Conservation (phyloP, 805 yeast genomes). For the Wickerhamiella dianesei region DNA sequence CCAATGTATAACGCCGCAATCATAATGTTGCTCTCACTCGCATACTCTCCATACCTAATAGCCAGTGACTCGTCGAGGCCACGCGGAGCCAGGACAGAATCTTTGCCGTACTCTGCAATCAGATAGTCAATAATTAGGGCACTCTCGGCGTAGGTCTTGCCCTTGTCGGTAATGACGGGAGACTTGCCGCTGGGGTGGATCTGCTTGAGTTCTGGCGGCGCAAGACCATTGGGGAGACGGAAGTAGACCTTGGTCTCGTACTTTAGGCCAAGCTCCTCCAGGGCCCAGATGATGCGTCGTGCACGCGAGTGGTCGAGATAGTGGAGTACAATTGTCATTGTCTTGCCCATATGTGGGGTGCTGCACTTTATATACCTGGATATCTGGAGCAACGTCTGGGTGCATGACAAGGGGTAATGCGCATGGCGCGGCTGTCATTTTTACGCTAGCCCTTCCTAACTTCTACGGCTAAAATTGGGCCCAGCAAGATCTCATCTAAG, state of each 20-base stretch:
- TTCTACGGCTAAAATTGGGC: too few species aligned
- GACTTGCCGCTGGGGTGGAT: slow-evolving; percentile 52
- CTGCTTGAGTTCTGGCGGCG: slow-evolving; percentile 36
- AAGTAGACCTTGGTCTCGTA: slow-evolving; percentile 42
- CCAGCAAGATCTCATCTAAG: too few species aligned
- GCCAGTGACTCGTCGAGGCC: slow-evolving; percentile 30
- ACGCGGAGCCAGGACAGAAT: slow-evolving; percentile 28
- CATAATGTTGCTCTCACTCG: slow-evolving; percentile 50
- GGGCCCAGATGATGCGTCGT: slow-evolving; percentile 46
- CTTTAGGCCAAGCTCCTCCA: slow-evolving; percentile 45
- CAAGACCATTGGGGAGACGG: slow-evolving; percentile 36
- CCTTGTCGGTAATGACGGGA: slow-evolving; percentile 42
- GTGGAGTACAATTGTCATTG: slow-evolving; percentile 12
- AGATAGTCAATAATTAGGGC: slow-evolving; percentile 46
- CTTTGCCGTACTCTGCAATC: slow-evolving; percentile 35
- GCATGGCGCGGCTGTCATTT: too few species aligned
- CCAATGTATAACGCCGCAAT: slow-evolving; percentile 32
- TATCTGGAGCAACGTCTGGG: too few species aligned
- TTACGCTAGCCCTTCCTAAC: too few species aligned
- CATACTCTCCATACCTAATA: slow-evolving; percentile 41
- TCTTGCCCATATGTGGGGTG: too few species aligned
- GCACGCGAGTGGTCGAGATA: slow-evolving; percentile 34
- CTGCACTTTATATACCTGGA: too few species aligned
- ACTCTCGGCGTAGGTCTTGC: slow-evolving; percentile 39
- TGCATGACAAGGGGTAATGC: too few species aligned